Conservation (phyloP, 129 eudicot species). For the Chrysanthemum seticuspe region DNA sequence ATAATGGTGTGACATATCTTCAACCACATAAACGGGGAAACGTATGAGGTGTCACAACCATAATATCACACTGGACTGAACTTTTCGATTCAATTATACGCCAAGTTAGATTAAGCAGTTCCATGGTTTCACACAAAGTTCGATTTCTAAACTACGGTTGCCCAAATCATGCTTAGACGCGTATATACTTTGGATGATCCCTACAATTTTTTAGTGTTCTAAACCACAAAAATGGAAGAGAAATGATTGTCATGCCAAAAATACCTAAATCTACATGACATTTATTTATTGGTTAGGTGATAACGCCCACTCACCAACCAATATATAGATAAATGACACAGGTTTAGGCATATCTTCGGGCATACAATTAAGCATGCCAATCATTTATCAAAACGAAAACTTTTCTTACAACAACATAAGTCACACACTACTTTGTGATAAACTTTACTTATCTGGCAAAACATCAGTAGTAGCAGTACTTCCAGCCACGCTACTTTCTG, state of each 20-base stretch:
- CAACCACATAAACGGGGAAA: not conserved
- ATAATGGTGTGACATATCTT: not conserved
- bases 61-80: not conserved
- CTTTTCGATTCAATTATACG: not conserved
- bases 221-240: not conserved
- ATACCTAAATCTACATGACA: too few species aligned
- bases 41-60: not conserved
- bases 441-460: constrained; percentile 14
- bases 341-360: too few species aligned
- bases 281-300: too few species aligned
- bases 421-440: not conserved
- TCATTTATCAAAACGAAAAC: not conserved
- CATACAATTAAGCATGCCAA: too few species aligned
- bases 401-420: constrained; percentile 16
- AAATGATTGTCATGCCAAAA: too few species aligned
- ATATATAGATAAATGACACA: too few species aligned
- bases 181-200: constrained; percentile 9
- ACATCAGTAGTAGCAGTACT: constrained; percentile 7
- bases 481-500: constrained; percentile 25
- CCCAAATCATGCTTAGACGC: constrained; percentile 16
- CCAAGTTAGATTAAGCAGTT: too few species aligned
- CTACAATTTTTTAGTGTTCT: constrained; percentile 5
- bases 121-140: not conserved
- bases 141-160: constrained; percentile 10
- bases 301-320: too few species aligned